Evolutionary conservation across 108 stramenopile genomes (phyloP), one percentile per base, ranked within the genome.

Genomic region (Skeletonema costatum): DNA sequence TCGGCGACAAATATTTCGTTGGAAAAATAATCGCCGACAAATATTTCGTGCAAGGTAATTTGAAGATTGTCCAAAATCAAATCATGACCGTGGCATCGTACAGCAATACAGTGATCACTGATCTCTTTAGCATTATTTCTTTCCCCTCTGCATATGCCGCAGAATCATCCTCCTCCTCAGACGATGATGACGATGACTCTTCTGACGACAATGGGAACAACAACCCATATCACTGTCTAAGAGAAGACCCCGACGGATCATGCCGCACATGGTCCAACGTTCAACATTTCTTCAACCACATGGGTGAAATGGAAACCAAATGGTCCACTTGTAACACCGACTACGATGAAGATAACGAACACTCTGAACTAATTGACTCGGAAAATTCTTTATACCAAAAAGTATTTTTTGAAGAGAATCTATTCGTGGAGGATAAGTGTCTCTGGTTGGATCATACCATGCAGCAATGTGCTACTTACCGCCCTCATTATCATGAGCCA

Each of bases 401-500:
- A 60, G 68, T 83, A 51, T 65, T 64, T 1, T 83, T 75, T 75
- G 75, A 68, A 50, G 82, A 83, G 35, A 77, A 76, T 53, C 64
- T 72, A 60, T 69, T 77, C 56, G 73, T 77, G 53, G 72, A 75
- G 0, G 87, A 93, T 70, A 83, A 82, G 6, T 92, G 91, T 76
- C 72, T 93, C 64, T 83, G 87, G 71, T 71, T 95, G 44, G 90
- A 93, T 56, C 68, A 77, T 50, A 85, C 86, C 21, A 59, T 92
- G 33, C 95, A 96, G 70, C 91, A 91, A 35, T 93, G 92, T 50
- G 56, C 76, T 33, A 64, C 67, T 17, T 96, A 92, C 60, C 86
- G 95, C 8, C 92, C 95, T 5, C 92, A 96, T 60, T 93, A 93
- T 74, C 95, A 96, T 64, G 95, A 96, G 71, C 79, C 74, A 42